phyloP scores from a whole-genome alignment of 1,139 yeast species.

The Arxiozyma slooffiae region DNA sequence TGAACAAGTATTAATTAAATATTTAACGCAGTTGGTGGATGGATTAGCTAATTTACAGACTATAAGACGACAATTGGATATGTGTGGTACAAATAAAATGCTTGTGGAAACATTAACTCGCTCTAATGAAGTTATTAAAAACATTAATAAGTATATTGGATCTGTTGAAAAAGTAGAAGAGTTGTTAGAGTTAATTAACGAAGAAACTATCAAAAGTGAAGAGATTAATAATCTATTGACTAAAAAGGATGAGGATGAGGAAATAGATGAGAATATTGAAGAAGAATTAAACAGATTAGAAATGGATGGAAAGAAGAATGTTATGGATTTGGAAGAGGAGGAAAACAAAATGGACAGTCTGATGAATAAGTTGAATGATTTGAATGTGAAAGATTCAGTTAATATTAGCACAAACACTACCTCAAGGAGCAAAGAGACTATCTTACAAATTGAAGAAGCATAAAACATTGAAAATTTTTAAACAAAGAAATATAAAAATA shows the following conservation, averaged over 20 bases:
- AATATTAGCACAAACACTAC: background rate
- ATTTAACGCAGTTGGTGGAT: slow-evolving; percentile 30
- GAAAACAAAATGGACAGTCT: background rate
- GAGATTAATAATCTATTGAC: slow-evolving; percentile 34
- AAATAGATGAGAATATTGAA: slow-evolving; percentile 33
- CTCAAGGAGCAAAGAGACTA: background rate
- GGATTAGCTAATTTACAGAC: slow-evolving; percentile 35
- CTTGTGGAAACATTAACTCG: slow-evolving; percentile 34
- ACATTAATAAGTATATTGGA: slow-evolving; percentile 29
- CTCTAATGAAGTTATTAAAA: slow-evolving; percentile 30
- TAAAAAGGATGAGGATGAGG: slow-evolving; percentile 23
- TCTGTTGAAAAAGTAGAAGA: slow-evolving; percentile 34
- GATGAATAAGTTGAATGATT: background rate
- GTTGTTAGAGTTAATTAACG: slow-evolving; percentile 37
- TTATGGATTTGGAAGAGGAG: background rate
- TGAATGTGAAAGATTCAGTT: background rate
- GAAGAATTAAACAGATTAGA: slow-evolving; percentile 4
- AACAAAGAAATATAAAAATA: background rate
- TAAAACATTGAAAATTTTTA: background rate
- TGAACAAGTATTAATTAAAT: slow-evolving; percentile 28
- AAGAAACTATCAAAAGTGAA: slow-evolving; percentile 33
- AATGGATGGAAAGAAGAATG: background rate
- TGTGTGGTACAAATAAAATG: slow-evolving; percentile 38
- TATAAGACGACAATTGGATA: slow-evolving; percentile 39
- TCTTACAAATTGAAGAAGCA: background rate